phyloP scores from a whole-genome alignment of 495 filamentous ascomycete species.

The Lichina pygmaea region DNA sequence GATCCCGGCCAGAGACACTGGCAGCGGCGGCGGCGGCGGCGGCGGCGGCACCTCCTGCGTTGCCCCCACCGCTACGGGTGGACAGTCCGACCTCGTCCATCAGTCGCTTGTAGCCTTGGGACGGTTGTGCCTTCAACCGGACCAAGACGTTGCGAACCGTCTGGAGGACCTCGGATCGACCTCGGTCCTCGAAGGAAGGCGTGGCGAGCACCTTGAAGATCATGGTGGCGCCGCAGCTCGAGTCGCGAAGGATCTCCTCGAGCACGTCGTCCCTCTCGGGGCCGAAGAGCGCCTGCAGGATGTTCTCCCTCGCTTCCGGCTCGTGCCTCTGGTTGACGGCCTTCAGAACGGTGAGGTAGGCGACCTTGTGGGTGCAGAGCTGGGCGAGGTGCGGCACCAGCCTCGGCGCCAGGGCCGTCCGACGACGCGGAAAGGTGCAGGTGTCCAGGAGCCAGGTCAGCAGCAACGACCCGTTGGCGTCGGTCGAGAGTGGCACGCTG shows the following conservation, averaged over 20 bases:
- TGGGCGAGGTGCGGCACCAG: conserved; percentile 92
- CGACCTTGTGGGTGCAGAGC: conserved; percentile 95
- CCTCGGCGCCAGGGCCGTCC: conserved; percentile 74
- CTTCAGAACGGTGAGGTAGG: conserved; percentile 89
- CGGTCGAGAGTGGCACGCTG: conserved; percentile 88
- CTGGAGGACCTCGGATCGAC: conserved; percentile 65
- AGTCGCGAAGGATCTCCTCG: conserved; percentile 76
- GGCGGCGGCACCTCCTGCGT: conserved; percentile 1
- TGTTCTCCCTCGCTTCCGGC: conserved; percentile 71
- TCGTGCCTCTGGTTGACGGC: conserved; percentile 96
- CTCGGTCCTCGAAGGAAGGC: conserved; percentile 85
- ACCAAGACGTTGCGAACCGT: conserved; percentile 75
- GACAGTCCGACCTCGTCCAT: conserved; percentile 94
- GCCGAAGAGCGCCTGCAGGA: conserved; percentile 66
- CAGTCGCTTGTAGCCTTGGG: conserved; percentile 88
- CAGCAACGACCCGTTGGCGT: conserved; percentile 79
- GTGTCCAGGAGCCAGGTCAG: conserved; percentile 98
- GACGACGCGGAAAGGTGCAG: conserved; percentile 78
- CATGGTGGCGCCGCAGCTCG: conserved; percentile 74
- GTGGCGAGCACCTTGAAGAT: conserved; percentile 98
- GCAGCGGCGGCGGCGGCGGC: neutral
- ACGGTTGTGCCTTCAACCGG: conserved; percentile 73
- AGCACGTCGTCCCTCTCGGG: conserved; percentile 71
- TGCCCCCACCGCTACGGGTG: conserved; percentile 21
- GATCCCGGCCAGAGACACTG: conserved; percentile 20